phyloP scores from a whole-genome alignment of 768 basidiomycete genomes.

The Hypsizygus marmoreus region DNA sequence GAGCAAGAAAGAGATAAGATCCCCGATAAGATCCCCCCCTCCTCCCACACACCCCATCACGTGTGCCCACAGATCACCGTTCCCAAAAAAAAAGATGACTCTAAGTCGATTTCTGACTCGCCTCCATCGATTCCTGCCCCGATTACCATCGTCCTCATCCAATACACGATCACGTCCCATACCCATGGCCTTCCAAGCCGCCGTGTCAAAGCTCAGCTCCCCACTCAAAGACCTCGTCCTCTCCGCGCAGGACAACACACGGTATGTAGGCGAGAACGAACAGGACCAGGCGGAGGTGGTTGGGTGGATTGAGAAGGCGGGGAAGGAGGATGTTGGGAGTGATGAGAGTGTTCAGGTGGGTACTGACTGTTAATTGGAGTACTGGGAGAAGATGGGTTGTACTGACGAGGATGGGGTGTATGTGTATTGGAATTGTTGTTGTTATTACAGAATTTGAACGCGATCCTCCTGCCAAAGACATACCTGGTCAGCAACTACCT shows the following conservation, averaged over 20 bases:
- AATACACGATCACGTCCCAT: conserved; percentile 25
- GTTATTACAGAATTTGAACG: conserved; percentile 63
- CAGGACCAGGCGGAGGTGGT: conserved; percentile 64
- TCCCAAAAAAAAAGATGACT: conserved; percentile 18
- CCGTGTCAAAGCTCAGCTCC: conserved; percentile 45
- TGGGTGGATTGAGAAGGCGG: conserved; percentile 71
- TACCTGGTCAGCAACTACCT: conserved; percentile 84
- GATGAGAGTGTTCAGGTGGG: conserved; percentile 53
- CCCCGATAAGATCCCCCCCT: too few relatives aligned
- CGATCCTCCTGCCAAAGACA: conserved; percentile 71
- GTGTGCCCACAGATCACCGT: conserved; percentile 9
- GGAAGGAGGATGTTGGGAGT: conserved; percentile 47
- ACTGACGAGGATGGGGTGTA: neutral
- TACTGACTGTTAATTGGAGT: too few relatives aligned
- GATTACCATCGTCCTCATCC: too few relatives aligned
- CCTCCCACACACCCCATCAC: conserved; percentile 18
- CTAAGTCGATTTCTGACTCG: conserved; percentile 40
- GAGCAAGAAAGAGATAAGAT: too few relatives aligned
- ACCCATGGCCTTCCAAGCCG: conserved; percentile 56
- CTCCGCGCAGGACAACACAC: conserved; percentile 43
- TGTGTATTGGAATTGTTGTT: conserved; percentile 1
- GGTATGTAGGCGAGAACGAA: conserved; percentile 54
- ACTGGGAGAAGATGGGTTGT: neutral
- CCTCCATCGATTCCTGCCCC: conserved; percentile 39
- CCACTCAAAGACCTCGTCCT: conserved; percentile 62